phyloP scores from a whole-genome alignment of 2,329 filamentous ascomycete species.

The Ceratocystis eucalypticola region DNA sequence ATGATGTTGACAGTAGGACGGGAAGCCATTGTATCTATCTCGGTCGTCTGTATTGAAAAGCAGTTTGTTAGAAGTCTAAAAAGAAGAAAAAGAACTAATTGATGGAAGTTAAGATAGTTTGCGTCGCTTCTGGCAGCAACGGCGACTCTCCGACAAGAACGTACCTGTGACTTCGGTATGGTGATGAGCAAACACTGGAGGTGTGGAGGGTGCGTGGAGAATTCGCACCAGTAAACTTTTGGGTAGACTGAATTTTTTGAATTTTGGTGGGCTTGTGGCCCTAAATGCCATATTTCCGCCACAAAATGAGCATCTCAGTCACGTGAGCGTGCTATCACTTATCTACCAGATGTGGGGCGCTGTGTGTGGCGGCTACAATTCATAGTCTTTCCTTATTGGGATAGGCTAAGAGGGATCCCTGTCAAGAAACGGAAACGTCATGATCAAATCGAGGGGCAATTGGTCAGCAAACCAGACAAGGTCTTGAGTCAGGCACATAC shows the following conservation, averaged over 20 bases:
- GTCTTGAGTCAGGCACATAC: conserved; percentile 1
- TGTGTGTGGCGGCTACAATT: background rate
- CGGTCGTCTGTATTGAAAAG: conserved; percentile 17
- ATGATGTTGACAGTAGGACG: conserved; percentile 96
- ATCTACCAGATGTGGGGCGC: conserved; percentile 12
- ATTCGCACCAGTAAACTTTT: conserved; percentile 19
- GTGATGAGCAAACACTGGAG: conserved; percentile 19
- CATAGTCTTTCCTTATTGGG: conserved; percentile 3
- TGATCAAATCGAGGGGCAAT: conserved; percentile 1
- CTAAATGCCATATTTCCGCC: conserved; percentile 18
- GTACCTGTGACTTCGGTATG: conserved; percentile 19
- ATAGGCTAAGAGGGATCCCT: conserved; percentile 5
- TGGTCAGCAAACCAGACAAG: background rate
- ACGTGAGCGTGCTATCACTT: conserved; percentile 12
- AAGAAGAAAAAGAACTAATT: background rate
- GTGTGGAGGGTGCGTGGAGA: conserved; percentile 17
- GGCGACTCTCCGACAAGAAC: conserved; percentile 6
- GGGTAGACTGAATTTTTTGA: conserved; percentile 16
- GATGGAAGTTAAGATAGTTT: background rate
- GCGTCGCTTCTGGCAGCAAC: background rate
- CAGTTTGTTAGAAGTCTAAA: conserved; percentile 14
- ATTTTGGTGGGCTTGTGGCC: conserved; percentile 19
- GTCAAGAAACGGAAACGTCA: background rate
- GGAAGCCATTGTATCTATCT: conserved; percentile 63
- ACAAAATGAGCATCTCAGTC: conserved; percentile 8